These are phyloP conservation scores for Lasiodiplodia hormozganensis DNA, from an alignment of 2,329 filamentous ascomycete genomes.

Conservation along the genomic window DNA sequence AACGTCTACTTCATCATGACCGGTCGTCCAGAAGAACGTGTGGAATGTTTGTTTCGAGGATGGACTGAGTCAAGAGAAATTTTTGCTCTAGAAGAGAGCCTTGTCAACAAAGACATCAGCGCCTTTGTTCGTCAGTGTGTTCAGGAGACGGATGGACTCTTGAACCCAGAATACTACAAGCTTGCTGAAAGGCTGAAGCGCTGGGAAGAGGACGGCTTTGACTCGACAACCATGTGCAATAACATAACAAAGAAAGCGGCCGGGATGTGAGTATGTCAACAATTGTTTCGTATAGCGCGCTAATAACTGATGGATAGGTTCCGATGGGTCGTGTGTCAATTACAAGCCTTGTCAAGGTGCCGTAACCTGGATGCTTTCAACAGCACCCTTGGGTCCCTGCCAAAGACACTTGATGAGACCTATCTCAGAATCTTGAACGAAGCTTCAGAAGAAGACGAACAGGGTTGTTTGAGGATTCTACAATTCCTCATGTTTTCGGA, in stretches of 20 bases:
- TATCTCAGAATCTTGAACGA: slow-evolving; percentile 39
- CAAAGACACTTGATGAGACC: slow-evolving; percentile 38
- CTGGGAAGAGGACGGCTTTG: too few relatives aligned
- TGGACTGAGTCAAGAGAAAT: too few relatives aligned
- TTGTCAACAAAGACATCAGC: too few relatives aligned
- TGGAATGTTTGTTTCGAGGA: too few relatives aligned
- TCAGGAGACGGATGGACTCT: too few relatives aligned
- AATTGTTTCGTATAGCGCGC: too few relatives aligned
- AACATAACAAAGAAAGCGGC: slow-evolving; percentile 33
- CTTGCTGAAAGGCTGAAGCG: too few relatives aligned
- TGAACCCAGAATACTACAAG: too few relatives aligned
- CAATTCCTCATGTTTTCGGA: slow-evolving; percentile 38
- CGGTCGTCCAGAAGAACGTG: neutral
- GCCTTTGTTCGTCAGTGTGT: too few relatives aligned
- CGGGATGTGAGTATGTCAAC: slow-evolving; percentile 38
- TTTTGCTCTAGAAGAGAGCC: too few relatives aligned
- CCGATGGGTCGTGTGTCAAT: slow-evolving; percentile 38
- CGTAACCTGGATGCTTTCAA: slow-evolving; percentile 34
- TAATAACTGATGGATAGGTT: too few relatives aligned
- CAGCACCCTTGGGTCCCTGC: slow-evolving; percentile 35
- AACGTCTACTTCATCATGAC: neutral
- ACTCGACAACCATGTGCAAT: too few relatives aligned
- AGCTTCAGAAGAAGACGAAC: slow-evolving; percentile 33
- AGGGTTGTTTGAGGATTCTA: slow-evolving; percentile 37
- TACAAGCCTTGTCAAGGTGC: slow-evolving; percentile 36